A percentile compares a stretch with the other conserved stretches of the same genome.
Conservation (phyloP, 2,329 filamentous ascomycete species). For the Diaporthe destruens region DNA sequence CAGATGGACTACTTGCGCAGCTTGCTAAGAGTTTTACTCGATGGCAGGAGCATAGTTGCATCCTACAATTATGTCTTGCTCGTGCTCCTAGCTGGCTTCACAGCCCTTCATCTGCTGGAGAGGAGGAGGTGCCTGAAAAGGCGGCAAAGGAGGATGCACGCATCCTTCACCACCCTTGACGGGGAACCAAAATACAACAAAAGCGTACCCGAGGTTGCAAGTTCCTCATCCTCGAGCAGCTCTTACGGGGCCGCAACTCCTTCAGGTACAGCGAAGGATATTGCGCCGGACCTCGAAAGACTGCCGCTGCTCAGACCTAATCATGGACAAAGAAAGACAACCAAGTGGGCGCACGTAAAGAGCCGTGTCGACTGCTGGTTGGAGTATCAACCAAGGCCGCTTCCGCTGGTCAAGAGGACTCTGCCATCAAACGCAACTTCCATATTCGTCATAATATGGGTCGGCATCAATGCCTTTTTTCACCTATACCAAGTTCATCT, state of each 20-base stretch:
- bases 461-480: constrained; percentile 70
- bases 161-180: background rate
- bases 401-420: constrained; percentile 68
- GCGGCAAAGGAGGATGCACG: constrained; percentile 44
- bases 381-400: constrained; percentile 68
- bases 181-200: background rate
- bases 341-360: background rate
- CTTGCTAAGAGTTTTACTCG: constrained; percentile 50
- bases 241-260: constrained; percentile 48
- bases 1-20: constrained; percentile 51
- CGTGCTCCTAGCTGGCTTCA: constrained; percentile 47
- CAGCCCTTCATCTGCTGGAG: constrained; percentile 48
- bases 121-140: constrained; percentile 44
- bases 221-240: constrained; percentile 53
- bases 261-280: constrained; percentile 44
- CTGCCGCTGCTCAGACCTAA: constrained; percentile 49
- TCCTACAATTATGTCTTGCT: constrained; percentile 53
- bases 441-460: constrained; percentile 62
- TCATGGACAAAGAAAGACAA: background rate
- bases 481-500: constrained; percentile 63
- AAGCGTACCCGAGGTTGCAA: constrained; percentile 35
- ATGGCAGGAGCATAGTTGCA: constrained; percentile 50
- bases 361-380: constrained; percentile 49
- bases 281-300: constrained; percentile 50
- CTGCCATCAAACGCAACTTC: constrained; percentile 70